phyloP scores from a whole-genome alignment of 805 yeast species.

The Candida manassasensis region DNA sequence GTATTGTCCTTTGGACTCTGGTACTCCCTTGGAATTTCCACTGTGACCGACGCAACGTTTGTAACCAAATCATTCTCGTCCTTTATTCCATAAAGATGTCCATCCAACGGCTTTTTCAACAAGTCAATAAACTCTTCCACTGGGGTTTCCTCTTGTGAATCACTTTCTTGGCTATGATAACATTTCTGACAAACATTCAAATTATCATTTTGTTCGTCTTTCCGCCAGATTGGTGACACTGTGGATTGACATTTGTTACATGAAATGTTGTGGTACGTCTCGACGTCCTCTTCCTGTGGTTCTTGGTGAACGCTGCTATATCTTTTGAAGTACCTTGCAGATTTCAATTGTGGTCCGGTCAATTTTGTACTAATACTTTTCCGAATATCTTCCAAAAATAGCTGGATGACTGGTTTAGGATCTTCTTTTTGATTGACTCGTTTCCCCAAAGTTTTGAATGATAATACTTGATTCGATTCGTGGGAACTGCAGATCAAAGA shows the following conservation, averaged over 20 bases:
- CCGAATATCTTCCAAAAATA: slow-evolving; percentile 35
- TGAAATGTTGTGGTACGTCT: not conserved
- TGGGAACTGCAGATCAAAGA: slow-evolving; percentile 42
- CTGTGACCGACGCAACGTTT: not conserved
- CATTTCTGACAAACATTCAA: slow-evolving; percentile 27
- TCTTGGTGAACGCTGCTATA: not conserved
- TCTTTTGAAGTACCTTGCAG: slow-evolving; percentile 23
- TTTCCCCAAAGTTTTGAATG: slow-evolving; percentile 26
- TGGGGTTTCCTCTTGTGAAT: slow-evolving; percentile 5
- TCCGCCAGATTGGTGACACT: slow-evolving; percentile 39
- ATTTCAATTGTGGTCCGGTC: slow-evolving; percentile 30
- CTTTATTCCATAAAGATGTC: slow-evolving; percentile 27
- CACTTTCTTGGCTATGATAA: slow-evolving; percentile 17
- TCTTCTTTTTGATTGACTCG: slow-evolving; percentile 24
- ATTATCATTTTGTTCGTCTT: slow-evolving; percentile 3
- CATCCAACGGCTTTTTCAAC: slow-evolving; percentile 27
- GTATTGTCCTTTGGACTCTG: slow-evolving; percentile 3
- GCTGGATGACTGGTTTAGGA: slow-evolving; percentile 32
- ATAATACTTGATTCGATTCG: slow-evolving; percentile 15
- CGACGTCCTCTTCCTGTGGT: not conserved
- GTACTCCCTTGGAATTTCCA: not conserved
- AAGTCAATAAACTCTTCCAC: slow-evolving; percentile 16
- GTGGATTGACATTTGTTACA: slow-evolving; percentile 22
- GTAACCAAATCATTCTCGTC: slow-evolving; percentile 20
- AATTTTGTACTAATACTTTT: slow-evolving; percentile 12